A percentile compares a stretch with the other conserved stretches of the same genome.
Evolutionary conservation across 495 filamentous ascomycete genomes (phyloP).

Genomic region (Terfezia claveryi): DNA sequence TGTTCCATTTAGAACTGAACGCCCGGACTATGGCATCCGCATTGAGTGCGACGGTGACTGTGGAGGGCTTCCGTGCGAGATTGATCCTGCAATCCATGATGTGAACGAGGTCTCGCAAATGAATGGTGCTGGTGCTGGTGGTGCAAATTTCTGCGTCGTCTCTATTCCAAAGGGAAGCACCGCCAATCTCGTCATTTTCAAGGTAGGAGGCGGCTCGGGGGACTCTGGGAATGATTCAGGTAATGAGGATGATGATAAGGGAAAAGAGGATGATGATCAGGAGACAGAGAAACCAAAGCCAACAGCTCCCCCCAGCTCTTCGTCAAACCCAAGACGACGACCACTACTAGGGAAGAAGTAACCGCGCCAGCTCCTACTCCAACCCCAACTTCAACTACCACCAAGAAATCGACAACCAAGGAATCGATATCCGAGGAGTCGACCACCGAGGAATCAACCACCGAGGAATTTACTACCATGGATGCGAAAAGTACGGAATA

Average conservation of each 20-base stretch:
- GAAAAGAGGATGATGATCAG: neutral
- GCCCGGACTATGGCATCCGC: constrained; percentile 45
- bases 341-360: neutral
- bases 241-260: neutral
- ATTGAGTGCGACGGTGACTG: constrained; percentile 50
- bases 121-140: constrained; percentile 36
- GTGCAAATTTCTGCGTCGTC: constrained; percentile 56
- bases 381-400: constrained; percentile 7
- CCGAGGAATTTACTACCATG: no score
- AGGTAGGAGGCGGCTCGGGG: constrained; percentile 17
- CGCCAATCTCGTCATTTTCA: constrained; percentile 49
- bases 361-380: constrained; percentile 9
- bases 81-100: constrained; percentile 39
- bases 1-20: constrained; percentile 33
- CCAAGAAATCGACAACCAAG: neutral
- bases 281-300: neutral
- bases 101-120: constrained; percentile 39
- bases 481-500: no score
- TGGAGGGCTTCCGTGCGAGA: constrained; percentile 52
- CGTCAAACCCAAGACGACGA: neutral
- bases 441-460: neutral
- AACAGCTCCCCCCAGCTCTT: no score
- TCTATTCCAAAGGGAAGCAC: constrained; percentile 45
- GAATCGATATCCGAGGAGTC: no score
- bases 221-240: neutral